A percentile compares a stretch with the other conserved stretches of the same genome.
Conservation (phyloP, 2,329 filamentous ascomycete species). For the Aciculosporium take region DNA sequence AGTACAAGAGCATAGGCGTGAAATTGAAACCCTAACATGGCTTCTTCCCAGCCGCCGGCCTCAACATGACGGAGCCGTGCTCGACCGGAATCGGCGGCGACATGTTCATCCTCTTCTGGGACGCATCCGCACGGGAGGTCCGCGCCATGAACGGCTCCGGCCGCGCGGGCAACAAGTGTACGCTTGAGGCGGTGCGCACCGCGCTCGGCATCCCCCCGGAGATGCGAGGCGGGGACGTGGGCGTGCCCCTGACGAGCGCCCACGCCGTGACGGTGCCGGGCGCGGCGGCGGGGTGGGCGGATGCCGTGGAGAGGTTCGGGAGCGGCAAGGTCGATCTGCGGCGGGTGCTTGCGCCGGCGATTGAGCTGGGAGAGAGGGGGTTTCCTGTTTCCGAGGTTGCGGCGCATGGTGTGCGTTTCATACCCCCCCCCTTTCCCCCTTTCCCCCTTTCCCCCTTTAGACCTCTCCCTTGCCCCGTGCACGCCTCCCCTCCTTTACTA, state of each 20-base stretch:
- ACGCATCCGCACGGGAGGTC: slow-evolving; percentile 68
- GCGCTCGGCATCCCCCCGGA: slow-evolving; percentile 51
- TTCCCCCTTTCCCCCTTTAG: not conserved
- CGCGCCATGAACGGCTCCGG: slow-evolving; percentile 86
- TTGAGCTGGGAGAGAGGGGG: slow-evolving; percentile 72
- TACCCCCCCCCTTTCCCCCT: not conserved
- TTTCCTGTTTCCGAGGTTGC: slow-evolving; percentile 79
- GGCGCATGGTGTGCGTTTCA: slow-evolving; percentile 45
- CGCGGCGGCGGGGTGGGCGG: slow-evolving; percentile 84
- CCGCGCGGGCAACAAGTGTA: slow-evolving; percentile 56
- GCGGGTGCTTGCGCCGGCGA: slow-evolving; percentile 69
- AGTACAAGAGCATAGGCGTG: too few species aligned
- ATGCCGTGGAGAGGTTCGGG: slow-evolving; percentile 76
- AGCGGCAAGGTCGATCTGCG: slow-evolving; percentile 68
- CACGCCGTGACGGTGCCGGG: slow-evolving; percentile 81
- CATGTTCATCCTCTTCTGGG: slow-evolving; percentile 90
- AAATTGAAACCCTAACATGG: too few species aligned
- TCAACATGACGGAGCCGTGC: slow-evolving; percentile 87
- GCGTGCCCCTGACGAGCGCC: slow-evolving; percentile 61
- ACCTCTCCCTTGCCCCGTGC: too few species aligned
- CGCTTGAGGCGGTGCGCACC: slow-evolving; percentile 54
- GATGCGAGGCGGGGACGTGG: slow-evolving; percentile 27
- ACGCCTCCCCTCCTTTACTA: too few species aligned
- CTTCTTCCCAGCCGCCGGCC: slow-evolving; percentile 64
- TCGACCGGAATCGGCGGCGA: slow-evolving; percentile 94